Evolutionary conservation across 2,329 filamentous ascomycete genomes (phyloP), one percentile per base, ranked within the genome.

Genomic region (Fusarium sp.): DNA sequence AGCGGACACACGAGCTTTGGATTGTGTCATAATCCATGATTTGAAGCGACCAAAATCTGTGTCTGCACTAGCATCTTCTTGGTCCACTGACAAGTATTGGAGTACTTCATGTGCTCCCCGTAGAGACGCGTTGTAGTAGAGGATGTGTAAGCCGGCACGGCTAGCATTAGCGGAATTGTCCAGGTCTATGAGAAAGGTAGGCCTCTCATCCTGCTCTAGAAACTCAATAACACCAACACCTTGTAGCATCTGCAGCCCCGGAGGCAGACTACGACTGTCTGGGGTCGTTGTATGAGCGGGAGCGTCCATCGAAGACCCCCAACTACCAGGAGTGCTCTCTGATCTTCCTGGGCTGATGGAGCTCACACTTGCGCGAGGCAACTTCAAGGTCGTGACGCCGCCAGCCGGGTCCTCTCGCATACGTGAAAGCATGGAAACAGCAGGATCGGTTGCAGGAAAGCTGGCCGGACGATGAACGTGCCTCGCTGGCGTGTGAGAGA

Each of bases 171-270:
- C 80, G 3, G 85, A 81, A 76, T 92, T 89, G 13, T 85, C 84
- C 57, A 93, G 82, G 77, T 96, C 93, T 39, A 96, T 85, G 47
- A 96, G 87, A 76, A 96, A 94, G 0, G 92, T 93, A 6, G 93
- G 94, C 52, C 94, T 86, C 56, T 92, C 89, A 79, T 96, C 94
- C 74, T 93, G 89, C 78, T 96, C 93, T 45, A 96, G 82, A 44
- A 96, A 83, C 80, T 96, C 94, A 26, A 92, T 82, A 15, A 94
- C 87, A 31, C 92, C 91, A 58, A 95, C 85, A 33, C 88, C 88
- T 47, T 89, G 89, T 9, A 95, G 84, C 57, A 90, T 83, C 58
- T 90, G 86, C 49, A 90, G 72, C 10, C 86, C 85, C 5, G 89
- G 85, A 3, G 84, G 81, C 61, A 85, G 82, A 11, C 84, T 81